Percentiles rank a stretch among this genome's conserved stretches.
Evolutionary conservation across 2,329 filamentous ascomycete species (phyloP).

Genomic region (Didymella sp.): DNA sequence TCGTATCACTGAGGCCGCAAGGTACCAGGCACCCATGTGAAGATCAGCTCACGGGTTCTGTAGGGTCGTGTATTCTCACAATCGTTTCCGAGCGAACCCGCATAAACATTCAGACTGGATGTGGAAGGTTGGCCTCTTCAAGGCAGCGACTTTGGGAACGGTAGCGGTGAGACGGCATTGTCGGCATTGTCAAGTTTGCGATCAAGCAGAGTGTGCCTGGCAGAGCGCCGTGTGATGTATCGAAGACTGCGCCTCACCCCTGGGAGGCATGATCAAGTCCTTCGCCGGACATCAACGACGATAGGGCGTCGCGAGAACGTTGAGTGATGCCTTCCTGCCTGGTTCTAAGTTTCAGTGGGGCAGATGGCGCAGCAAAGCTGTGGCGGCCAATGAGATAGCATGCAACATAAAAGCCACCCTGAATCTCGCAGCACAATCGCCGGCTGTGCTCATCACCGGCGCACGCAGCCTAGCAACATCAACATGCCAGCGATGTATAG

Average conservation of each 20-base stretch:
- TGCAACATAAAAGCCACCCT: slow-evolving; percentile 23
- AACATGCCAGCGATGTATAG: slow-evolving; percentile 35
- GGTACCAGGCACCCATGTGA: slow-evolving; percentile 19
- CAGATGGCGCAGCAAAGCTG: not conserved
- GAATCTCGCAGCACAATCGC: slow-evolving; percentile 24
- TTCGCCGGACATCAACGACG: slow-evolving; percentile 14
- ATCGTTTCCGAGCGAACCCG: slow-evolving; percentile 15
- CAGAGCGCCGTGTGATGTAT: slow-evolving; percentile 18
- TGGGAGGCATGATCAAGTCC: slow-evolving; percentile 26
- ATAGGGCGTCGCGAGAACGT: slow-evolving; percentile 30
- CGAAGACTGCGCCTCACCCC: slow-evolving; percentile 36
- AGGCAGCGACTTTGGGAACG: slow-evolving; percentile 37
- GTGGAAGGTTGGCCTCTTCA: slow-evolving; percentile 28
- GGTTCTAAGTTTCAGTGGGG: not conserved
- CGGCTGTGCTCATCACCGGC: slow-evolving; percentile 34
- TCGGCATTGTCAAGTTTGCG: slow-evolving; percentile 1
- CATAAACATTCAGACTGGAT: slow-evolving; percentile 25
- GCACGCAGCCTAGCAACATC: slow-evolving; percentile 37
- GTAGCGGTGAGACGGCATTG: slow-evolving; percentile 15
- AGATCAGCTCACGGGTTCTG: slow-evolving; percentile 9
- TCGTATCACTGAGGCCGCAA: slow-evolving; percentile 21
- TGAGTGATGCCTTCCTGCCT: slow-evolving; percentile 21
- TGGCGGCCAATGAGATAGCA: slow-evolving; percentile 27
- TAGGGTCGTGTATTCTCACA: slow-evolving; percentile 5
- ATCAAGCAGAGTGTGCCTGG: slow-evolving; percentile 25